These are phyloP conservation scores for Penicillium digitatum DNA, from an alignment of 2,329 filamentous ascomycete genomes.

Conservation along the genomic window DNA sequence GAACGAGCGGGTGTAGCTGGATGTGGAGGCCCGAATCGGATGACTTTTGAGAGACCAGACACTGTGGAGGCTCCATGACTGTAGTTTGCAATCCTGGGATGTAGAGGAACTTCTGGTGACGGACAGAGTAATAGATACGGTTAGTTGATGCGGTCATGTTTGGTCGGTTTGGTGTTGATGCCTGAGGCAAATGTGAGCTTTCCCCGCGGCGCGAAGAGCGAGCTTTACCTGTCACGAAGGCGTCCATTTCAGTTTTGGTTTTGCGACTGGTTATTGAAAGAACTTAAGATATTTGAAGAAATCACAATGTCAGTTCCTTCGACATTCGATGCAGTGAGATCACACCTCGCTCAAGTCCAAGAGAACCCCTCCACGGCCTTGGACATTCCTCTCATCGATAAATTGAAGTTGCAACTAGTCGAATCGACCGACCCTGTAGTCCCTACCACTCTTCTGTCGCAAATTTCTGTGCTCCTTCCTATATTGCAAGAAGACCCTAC, in stretches of 20 bases:
- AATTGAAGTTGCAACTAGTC: conserved; percentile 46
- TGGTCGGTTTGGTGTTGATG: conserved; percentile 28
- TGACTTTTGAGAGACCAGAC: conserved; percentile 63
- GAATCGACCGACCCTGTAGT: conserved; percentile 35
- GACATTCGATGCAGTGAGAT: conserved; percentile 34
- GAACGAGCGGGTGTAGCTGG: conserved; percentile 85
- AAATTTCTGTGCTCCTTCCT: conserved; percentile 51
- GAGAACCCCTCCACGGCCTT: conserved; percentile 45
- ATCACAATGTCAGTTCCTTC: conserved; percentile 34
- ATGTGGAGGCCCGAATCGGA: conserved; percentile 73
- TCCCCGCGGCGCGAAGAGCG: conserved; percentile 23
- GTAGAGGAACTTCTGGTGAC: not conserved
- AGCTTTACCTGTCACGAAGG: not conserved
- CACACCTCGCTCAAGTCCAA: conserved; percentile 46
- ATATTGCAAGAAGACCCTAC: conserved; percentile 56
- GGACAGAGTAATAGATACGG: conserved; percentile 5
- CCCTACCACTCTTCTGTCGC: conserved; percentile 40
- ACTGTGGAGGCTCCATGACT: conserved; percentile 53
- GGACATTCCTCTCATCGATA: conserved; percentile 49
- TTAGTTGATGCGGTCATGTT: conserved; percentile 25
- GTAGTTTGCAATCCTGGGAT: conserved; percentile 1
- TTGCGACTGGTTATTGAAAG: not conserved
- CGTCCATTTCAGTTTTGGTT: not conserved
- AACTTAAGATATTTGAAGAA: not conserved
- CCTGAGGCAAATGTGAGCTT: conserved; percentile 13